phyloP scores from a whole-genome alignment of 345 rosid genomes.

The Populus ilicifolia region DNA sequence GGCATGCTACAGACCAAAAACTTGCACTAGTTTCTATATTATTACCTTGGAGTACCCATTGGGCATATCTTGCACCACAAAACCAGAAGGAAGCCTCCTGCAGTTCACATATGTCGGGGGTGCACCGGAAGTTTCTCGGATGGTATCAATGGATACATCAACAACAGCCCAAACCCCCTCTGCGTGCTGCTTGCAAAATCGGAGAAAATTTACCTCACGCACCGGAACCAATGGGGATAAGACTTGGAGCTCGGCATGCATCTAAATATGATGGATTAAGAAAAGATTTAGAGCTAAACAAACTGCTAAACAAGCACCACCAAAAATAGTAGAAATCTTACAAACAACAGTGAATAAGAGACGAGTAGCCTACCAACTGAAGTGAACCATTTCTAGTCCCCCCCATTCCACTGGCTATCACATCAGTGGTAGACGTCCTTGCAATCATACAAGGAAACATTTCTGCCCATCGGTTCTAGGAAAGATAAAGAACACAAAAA shows the following conservation, averaged over 20 bases:
- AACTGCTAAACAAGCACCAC: background rate
- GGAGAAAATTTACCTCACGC: constrained; percentile 74
- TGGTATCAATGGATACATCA: constrained; percentile 74
- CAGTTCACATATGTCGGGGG: constrained; percentile 48
- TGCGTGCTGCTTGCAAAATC: constrained; percentile 92
- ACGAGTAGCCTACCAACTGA: constrained; percentile 54
- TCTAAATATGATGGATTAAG: constrained; percentile 29
- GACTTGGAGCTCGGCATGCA: constrained; percentile 89
- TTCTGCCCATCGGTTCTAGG: constrained; percentile 89
- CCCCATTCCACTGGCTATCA: constrained; percentile 76
- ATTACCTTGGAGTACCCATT: constrained; percentile 92
- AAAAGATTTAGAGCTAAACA: background rate
- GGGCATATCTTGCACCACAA: constrained; percentile 94
- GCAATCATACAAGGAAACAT: constrained; percentile 92
- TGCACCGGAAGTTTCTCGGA: constrained; percentile 50
- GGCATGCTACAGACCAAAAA: background rate
- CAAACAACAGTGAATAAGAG: background rate
- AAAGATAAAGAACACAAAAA: constrained; percentile 6
- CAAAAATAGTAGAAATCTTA: background rate
- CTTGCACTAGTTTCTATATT: background rate
- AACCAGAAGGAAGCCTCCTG: constrained; percentile 94
- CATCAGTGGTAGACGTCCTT: constrained; percentile 68
- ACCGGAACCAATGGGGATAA: constrained; percentile 93
- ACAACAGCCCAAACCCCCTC: constrained; percentile 96
- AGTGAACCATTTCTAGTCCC: constrained; percentile 92